phyloP scores from a whole-genome alignment of 768 basidiomycete species.

The Sporobolomyces phaffii region DNA sequence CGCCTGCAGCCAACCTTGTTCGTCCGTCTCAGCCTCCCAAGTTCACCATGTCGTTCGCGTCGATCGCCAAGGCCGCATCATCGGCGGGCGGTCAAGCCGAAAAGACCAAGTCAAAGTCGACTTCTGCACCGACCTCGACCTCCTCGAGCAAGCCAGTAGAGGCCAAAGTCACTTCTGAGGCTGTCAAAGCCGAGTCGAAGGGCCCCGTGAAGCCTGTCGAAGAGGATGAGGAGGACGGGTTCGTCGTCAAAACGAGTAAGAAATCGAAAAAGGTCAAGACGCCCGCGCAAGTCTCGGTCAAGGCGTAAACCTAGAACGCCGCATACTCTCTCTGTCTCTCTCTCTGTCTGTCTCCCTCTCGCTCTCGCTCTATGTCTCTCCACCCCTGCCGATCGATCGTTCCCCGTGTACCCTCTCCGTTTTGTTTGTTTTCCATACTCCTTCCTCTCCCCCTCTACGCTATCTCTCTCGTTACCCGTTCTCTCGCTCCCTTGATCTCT shows the following conservation, averaged over 20 bases:
- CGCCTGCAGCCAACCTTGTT: neutral
- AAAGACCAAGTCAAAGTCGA: neutral
- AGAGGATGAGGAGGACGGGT: slow-evolving; percentile 7
- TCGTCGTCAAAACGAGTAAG: slow-evolving; percentile 16
- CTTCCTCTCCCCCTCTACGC: neutral
- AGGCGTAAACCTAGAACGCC: neutral
- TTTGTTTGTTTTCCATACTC: neutral
- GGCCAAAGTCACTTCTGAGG: neutral
- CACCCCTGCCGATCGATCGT: neutral
- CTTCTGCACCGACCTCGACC: neutral
- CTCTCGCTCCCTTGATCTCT: neutral
- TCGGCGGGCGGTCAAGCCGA: no score
- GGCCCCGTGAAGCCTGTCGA: neutral
- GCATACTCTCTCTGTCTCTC: neutral
- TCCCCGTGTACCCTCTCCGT: neutral
- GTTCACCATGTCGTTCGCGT: slow-evolving; percentile 20
- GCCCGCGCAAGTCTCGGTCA: slow-evolving; percentile 1
- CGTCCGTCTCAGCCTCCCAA: slow-evolving; percentile 5
- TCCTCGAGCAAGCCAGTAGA: neutral
- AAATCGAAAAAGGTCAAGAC: neutral
- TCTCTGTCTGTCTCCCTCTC: neutral
- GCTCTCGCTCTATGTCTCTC: neutral
- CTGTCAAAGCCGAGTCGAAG: neutral
- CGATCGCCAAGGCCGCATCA: slow-evolving; percentile 16
- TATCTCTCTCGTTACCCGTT: neutral